Base-by-base conservation (phyloP, 2,329 filamentous ascomycete genomes). In the Aspergillus felis region DNA sequence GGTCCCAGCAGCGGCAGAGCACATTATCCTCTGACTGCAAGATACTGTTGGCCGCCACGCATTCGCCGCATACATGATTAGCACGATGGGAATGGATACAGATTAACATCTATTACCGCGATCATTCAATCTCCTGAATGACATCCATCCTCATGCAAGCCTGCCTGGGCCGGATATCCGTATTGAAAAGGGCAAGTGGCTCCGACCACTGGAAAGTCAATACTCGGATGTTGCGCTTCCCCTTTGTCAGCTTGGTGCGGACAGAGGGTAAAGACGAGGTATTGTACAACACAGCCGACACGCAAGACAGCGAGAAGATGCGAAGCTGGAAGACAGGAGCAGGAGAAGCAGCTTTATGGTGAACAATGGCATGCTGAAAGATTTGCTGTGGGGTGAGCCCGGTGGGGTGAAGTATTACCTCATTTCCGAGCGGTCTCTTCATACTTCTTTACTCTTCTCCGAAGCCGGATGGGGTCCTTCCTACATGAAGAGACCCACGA, bases 11-110 rank as follows among this genome's bases (percentile, higher is more conserved):
- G 79, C 0, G 85, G 86, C 1, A 88, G 71, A 44, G 68, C 83
- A 4, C 83, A 4, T 83, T 84, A 5, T 84, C 75, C 0, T 85
- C 64, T 14, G 71, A 75, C 24, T 63, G 59, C n/a, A 68, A 27
- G 9, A 62, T 51, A 6, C 55, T 61, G 20, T 61, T 66, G 4
- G 86, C 24, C 86, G 0, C 88, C 87, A 1, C 0, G 85, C 87
- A 4, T 79, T 81, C 17, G 87, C 86, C 1, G 85, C 83, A 61
- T 86, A 84, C 58, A 79, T 72, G 79, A 76, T 82, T 82, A 87
- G 1, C 82, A 79, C 56, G 38, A 89, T 81, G 3, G 89, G 78
- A 63, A 63, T 90, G 91, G 3, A 84, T 84, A 3, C 24, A 25
- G 24, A 25, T 25, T 4, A 3, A 25, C 24, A 25, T 25, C 24